Evolutionary conservation across 2,329 filamentous ascomycete species (phyloP).

Genomic region (Coleophoma crateriformis): DNA sequence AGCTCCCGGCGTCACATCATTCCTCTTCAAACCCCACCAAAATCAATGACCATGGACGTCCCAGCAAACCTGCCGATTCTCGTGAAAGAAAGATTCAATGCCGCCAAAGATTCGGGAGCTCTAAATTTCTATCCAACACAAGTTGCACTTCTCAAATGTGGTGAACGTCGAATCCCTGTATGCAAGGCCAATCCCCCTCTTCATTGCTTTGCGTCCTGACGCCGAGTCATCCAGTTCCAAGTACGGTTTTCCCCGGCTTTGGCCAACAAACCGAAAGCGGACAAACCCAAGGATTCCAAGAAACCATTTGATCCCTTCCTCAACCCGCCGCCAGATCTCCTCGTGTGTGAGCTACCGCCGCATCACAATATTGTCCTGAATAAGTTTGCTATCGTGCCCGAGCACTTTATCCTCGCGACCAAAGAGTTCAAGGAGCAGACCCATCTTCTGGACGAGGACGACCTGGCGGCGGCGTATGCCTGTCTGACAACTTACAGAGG

Average conservation of each 20-base stretch:
- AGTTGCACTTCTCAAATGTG: conserved; percentile 20
- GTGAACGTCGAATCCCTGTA: conserved; percentile 17
- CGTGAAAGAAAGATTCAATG: conserved; percentile 20
- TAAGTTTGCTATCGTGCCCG: conserved; percentile 66
- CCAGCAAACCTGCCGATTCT: conserved; percentile 16
- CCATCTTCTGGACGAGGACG: conserved; percentile 51
- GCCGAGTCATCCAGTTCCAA: conserved; percentile 53
- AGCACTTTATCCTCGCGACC: conserved; percentile 69
- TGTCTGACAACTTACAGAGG: conserved; percentile 46
- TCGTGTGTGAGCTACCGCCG: conserved; percentile 48
- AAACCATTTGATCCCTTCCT: conserved; percentile 58
- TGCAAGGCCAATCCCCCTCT: background rate
- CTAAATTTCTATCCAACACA: conserved; percentile 23
- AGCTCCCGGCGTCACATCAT: no score
- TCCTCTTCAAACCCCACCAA: no score
- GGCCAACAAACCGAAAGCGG: conserved; percentile 57
- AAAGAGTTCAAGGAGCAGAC: conserved; percentile 59
- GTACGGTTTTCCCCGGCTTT: conserved; percentile 65
- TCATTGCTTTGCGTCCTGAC: conserved; percentile 1
- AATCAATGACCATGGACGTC: no score
- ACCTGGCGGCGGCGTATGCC: conserved; percentile 55
- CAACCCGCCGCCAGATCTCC: conserved; percentile 45
- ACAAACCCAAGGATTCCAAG: conserved; percentile 22
- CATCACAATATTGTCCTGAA: conserved; percentile 64
- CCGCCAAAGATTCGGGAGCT: conserved; percentile 19